Percentiles rank a stretch among this genome's conserved stretches.
Evolutionary conservation across 495 filamentous ascomycete genomes (phyloP).

Genomic region (Penicillium paradoxum): DNA sequence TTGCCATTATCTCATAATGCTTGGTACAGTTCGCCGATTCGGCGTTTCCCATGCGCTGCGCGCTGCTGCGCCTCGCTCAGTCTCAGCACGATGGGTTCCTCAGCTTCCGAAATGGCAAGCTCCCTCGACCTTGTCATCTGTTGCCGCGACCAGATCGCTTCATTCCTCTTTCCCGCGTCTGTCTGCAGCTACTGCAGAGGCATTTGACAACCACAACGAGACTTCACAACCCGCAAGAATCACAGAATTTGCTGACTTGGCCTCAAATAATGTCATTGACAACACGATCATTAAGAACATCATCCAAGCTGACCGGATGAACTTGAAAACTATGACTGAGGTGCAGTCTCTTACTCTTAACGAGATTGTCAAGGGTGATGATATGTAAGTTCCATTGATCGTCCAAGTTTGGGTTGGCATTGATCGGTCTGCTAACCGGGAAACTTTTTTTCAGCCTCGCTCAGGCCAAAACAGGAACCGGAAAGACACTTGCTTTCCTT

Average conservation of each 20-base stretch:
- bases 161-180: constrained; percentile 29
- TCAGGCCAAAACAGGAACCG: constrained; percentile 83
- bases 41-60: constrained; percentile 37
- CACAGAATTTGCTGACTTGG: constrained; percentile 68
- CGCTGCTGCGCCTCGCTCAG: constrained; percentile 27
- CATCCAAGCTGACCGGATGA: constrained; percentile 57
- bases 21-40: constrained; percentile 40
- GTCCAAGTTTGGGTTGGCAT: neutral
- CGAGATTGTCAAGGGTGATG: constrained; percentile 66
- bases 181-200: constrained; percentile 22
- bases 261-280: constrained; percentile 57
- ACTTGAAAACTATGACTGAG: constrained; percentile 80
- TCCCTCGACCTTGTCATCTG: constrained; percentile 13
- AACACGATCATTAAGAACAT: constrained; percentile 61
- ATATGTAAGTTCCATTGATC: constrained; percentile 57
- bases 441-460: constrained; percentile 60
- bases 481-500: constrained; percentile 82
- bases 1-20: constrained; percentile 27
- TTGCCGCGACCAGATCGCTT: constrained; percentile 23
- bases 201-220: constrained; percentile 12
- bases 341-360: constrained; percentile 85
- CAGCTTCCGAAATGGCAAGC: constrained; percentile 31
- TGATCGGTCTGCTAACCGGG: neutral
- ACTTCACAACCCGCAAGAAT: constrained; percentile 29
- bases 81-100: constrained; percentile 24